Conservation (phyloP, 345 rosid genomes). For the Punica granatum region DNA sequence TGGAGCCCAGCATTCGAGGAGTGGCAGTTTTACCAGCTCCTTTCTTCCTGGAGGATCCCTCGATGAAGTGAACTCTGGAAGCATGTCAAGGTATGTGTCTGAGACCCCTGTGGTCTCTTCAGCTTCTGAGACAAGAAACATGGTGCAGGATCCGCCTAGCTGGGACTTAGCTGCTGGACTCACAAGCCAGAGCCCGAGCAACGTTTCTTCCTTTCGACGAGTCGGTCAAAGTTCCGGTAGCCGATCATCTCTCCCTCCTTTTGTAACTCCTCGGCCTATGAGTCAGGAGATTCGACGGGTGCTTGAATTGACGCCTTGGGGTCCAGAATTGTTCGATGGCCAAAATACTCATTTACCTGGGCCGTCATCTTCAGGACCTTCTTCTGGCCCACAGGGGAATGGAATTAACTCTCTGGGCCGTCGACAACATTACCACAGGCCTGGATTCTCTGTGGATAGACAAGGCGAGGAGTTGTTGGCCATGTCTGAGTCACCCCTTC, state of each 20-base stretch:
- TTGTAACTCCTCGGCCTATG: conserved; percentile 39
- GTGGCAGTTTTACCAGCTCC: conserved; percentile 34
- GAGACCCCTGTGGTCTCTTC: conserved; percentile 52
- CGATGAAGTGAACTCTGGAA: conserved; percentile 44
- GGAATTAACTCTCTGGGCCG: conserved; percentile 27
- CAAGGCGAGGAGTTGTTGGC: conserved; percentile 19
- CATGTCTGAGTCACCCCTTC: conserved; percentile 25
- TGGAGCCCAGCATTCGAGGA: conserved; percentile 43
- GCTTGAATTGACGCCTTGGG: conserved; percentile 61
- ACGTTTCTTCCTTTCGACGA: conserved; percentile 36
- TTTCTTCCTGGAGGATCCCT: conserved; percentile 32
- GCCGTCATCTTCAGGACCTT: conserved; percentile 45
- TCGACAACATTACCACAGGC: conserved; percentile 35
- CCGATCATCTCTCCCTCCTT: conserved; percentile 43
- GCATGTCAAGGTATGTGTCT: conserved; percentile 35
- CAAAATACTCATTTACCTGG: conserved; percentile 36
- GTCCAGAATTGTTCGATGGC: conserved; percentile 46
- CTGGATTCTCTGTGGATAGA: conserved; percentile 39
- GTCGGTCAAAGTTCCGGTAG: conserved; percentile 40
- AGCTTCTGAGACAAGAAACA: conserved; percentile 42
- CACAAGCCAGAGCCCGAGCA: conserved; percentile 25
- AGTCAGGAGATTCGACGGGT: conserved; percentile 36
- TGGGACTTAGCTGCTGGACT: conserved; percentile 57
- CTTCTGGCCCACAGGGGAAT: conserved; percentile 41
- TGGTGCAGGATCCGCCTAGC: conserved; percentile 49